Evolutionary conservation across 1,284 basidiomycete genomes (phyloP).

Genomic region (Meira miltonrushii): DNA sequence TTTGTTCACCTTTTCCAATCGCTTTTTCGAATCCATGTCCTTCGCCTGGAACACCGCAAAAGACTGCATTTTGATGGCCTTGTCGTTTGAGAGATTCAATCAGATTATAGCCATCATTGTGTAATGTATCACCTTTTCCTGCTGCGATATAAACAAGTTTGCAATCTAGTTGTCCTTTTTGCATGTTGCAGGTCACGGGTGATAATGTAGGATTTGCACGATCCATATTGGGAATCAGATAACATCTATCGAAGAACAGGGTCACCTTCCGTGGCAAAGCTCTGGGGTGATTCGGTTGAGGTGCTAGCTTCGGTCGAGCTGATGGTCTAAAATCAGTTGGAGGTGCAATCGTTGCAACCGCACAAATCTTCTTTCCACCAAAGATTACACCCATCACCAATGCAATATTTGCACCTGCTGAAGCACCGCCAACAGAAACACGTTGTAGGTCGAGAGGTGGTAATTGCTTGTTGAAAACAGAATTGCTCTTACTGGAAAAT

Average conservation of each 20-base stretch:
- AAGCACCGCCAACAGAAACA: conserved; percentile 38
- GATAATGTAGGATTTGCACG: conserved; percentile 26
- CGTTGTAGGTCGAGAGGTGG: conserved; percentile 18
- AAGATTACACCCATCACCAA: conserved; percentile 23
- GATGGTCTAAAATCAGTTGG: conserved; percentile 11
- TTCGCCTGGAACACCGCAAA: conserved; percentile 28
- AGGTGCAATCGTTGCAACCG: conserved; percentile 15
- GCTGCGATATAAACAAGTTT: conserved; percentile 23
- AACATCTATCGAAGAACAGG: conserved; percentile 27
- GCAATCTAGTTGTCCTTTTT: conserved; percentile 12
- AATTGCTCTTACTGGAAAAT: not conserved
- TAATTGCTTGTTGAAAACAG: not conserved
- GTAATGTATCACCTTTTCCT: conserved; percentile 35
- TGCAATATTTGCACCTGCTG: conserved; percentile 42
- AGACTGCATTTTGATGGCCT: conserved; percentile 17
- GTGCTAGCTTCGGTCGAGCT: not conserved
- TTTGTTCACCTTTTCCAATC: not conserved
- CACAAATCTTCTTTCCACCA: conserved; percentile 28
- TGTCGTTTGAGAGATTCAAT: conserved; percentile 23
- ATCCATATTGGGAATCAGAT: conserved; percentile 24
- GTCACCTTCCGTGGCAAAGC: conserved; percentile 26
- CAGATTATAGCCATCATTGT: conserved; percentile 28
- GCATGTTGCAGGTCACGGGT: conserved; percentile 20
- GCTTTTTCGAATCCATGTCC: conserved; percentile 46
- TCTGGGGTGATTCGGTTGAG: conserved; percentile 12